Evolutionary conservation across 2,329 filamentous ascomycete species (phyloP).

Genomic region (Periconia sp.): DNA sequence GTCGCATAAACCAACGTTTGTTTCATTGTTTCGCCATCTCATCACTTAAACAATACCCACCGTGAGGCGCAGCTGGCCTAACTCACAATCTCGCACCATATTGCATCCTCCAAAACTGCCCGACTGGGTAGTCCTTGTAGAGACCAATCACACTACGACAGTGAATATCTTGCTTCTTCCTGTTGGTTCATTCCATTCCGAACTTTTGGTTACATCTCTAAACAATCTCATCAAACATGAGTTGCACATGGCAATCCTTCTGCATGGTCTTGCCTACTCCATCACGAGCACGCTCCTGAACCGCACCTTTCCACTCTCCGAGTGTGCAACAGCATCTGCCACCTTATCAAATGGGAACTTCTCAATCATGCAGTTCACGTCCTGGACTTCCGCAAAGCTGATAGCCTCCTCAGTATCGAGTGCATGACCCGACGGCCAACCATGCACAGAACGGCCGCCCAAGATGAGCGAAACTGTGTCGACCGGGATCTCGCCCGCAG

Average conservation of each 20-base stretch:
- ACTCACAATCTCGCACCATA: no score
- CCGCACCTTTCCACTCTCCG: slow-evolving; percentile 57
- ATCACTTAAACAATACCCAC: no score
- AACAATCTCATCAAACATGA: background rate
- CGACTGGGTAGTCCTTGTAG: no score
- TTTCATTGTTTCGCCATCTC: no score
- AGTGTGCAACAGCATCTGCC: slow-evolving; percentile 57
- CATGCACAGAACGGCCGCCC: slow-evolving; percentile 56
- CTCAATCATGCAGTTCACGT: slow-evolving; percentile 60
- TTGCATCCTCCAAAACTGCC: no score
- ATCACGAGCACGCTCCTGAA: slow-evolving; percentile 60
- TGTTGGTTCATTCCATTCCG: slow-evolving; percentile 17
- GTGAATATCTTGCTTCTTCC: no score
- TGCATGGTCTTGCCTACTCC: slow-evolving; percentile 37
- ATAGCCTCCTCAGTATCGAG: slow-evolving; percentile 61
- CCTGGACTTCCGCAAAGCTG: slow-evolving; percentile 54
- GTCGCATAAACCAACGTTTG: background rate
- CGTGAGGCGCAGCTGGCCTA: no score
- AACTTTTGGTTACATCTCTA: slow-evolving; percentile 3
- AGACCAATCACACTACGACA: no score
- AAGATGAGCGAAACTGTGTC: slow-evolving; percentile 52
- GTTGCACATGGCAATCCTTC: background rate
- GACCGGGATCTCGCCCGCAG: slow-evolving; percentile 53
- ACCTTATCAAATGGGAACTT: slow-evolving; percentile 59
- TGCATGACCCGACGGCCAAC: slow-evolving; percentile 61